Base-by-base conservation (phyloP, 257 asterid species). In the Leonotis leonurus region DNA sequence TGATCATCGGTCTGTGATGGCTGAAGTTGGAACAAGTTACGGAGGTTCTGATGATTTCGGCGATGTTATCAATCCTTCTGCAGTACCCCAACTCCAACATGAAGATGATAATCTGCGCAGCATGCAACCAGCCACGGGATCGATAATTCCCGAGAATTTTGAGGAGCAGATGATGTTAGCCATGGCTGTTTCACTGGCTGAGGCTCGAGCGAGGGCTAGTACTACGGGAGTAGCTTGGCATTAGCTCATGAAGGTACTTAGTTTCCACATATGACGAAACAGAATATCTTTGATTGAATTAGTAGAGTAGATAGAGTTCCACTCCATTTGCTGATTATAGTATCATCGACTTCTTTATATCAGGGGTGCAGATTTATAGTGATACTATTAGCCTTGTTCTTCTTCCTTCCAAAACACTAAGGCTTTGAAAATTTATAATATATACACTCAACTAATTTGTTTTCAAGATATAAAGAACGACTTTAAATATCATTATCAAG, bases 161-260 rank as follows among this genome's bases (percentile, higher is more conserved):
- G 99, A 92, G 86, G 99, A 92, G 78, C 99, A 92, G 78, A 80
- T 82, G 83, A 79, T 82, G 88, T 71, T 82, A 33, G 85, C 88
- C 70, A 92, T 92, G 97, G 96, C 97, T 49, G 94, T 92, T 60
- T 92, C 99, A 16, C 77, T 92, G 69, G 95, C 96, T 5, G 99
- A 92, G 78, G 93, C 97, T 76, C 83, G 83, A 22, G 74, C 80
- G 8, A 77, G 87, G 72, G 75, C 77, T 33, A 83, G 20, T 68
- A 58, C 89, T n/a, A 83, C 87, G 0, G 95, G 90, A 39, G 87
- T 86, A 49, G 84, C 83, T 40, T 88, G 99, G 96, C 87, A 81
- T 37, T 82, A 79, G 79, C 73, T 30, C 51, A 17, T 30, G 45
- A 13, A 35, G 56, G 61, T 5, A 48, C 49, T 61, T 1, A 1